These are phyloP conservation scores for Takashimella koratensis DNA, from an alignment of 1,284 basidiomycete genomes.

Conservation along the genomic window DNA sequence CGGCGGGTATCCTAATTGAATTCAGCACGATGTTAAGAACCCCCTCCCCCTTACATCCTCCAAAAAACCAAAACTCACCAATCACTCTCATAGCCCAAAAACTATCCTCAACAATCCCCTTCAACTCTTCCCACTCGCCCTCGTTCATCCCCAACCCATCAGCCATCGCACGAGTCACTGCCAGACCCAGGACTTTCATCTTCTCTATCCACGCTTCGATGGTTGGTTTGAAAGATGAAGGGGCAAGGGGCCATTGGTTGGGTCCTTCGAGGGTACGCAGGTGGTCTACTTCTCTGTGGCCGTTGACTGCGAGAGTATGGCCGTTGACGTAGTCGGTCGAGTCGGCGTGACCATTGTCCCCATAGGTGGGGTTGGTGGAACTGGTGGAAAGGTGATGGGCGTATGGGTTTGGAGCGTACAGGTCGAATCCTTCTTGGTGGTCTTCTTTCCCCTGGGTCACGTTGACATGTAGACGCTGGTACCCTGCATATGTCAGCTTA, in stretches of 20 bases:
- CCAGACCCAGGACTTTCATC: constrained; percentile 62
- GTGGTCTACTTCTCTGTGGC: too few relatives aligned
- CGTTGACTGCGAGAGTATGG: too few relatives aligned
- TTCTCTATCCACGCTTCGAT: constrained; percentile 71
- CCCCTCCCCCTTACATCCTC: too few relatives aligned
- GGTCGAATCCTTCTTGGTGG: constrained; percentile 77
- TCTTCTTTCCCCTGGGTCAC: constrained; percentile 78
- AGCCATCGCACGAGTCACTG: constrained; percentile 61
- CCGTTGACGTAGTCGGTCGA: too few relatives aligned
- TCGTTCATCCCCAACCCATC: constrained; percentile 66
- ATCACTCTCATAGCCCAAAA: constrained; percentile 85
- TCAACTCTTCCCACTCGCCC: constrained; percentile 66
- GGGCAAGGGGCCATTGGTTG: constrained; percentile 69
- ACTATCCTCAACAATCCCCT: constrained; percentile 65
- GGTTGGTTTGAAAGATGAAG: constrained; percentile 56
- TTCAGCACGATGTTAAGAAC: too few relatives aligned
- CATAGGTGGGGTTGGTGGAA: too few relatives aligned
- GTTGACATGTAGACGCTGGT: constrained; percentile 63
- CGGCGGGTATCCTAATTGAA: constrained; percentile 77
- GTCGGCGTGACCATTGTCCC: too few relatives aligned
- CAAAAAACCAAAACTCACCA: too few relatives aligned
- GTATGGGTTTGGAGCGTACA: constrained; percentile 60
- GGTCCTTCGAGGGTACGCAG: constrained; percentile 54
- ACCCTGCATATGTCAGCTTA: constrained; percentile 38
- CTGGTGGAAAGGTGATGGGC: not conserved